Conservation (phyloP, 1,139 yeast species). For the Scheffersomyces insectosa region DNA sequence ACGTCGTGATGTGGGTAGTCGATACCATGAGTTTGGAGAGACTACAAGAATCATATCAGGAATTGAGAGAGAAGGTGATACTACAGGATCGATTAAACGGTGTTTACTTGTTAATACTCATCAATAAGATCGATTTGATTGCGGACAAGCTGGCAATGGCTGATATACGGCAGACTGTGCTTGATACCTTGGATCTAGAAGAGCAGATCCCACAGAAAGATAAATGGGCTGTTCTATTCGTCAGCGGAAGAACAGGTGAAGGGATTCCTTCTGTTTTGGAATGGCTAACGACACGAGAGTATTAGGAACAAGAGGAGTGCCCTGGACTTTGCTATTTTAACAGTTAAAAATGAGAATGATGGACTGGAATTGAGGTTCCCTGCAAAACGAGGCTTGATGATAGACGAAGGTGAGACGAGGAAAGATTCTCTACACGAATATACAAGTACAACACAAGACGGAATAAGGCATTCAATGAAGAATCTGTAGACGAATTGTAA, state of each 20-base stretch:
- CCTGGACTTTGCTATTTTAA: too few species aligned
- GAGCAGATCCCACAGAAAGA: constrained; percentile 23
- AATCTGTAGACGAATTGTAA: too few species aligned
- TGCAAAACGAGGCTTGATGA: too few species aligned
- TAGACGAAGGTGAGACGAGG: too few species aligned
- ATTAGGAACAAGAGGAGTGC: constrained; percentile 1
- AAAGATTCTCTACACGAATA: too few species aligned
- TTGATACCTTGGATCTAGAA: constrained; percentile 24
- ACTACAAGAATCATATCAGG: constrained; percentile 62
- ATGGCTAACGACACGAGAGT: constrained; percentile 38
- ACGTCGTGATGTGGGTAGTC: constrained; percentile 88
- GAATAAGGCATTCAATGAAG: too few species aligned
- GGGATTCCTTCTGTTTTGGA: constrained; percentile 48
- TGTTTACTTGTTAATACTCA: constrained; percentile 53
- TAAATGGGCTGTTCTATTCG: constrained; percentile 40
- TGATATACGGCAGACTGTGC: constrained; percentile 19
- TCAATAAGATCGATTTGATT: constrained; percentile 60
- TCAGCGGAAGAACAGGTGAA: constrained; percentile 61
- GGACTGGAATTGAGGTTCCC: too few species aligned
- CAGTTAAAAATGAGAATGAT: too few species aligned
- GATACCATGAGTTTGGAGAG: constrained; percentile 68
- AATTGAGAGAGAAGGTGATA: constrained; percentile 58
- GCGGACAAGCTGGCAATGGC: constrained; percentile 11
- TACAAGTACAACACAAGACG: too few species aligned
- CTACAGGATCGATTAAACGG: constrained; percentile 71